These are phyloP conservation scores for Rhodamnia rubescens DNA, from an alignment of 345 rosid species.

Conservation along the genomic window DNA sequence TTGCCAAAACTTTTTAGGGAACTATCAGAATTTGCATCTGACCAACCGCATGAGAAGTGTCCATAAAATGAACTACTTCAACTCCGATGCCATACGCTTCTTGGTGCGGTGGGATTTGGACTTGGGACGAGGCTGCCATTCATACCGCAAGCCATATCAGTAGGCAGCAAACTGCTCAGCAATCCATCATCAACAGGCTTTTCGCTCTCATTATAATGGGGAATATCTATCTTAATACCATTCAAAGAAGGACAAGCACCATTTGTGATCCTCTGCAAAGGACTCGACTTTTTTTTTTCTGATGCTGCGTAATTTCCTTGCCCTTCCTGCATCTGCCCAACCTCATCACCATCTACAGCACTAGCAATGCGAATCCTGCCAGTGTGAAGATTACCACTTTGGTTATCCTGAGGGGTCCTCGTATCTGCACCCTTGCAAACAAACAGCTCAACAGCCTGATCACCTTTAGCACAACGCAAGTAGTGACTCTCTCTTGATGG, in stretches of 20 bases:
- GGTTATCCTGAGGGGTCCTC: neutral
- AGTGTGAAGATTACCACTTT: neutral
- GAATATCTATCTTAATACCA: constrained; percentile 49
- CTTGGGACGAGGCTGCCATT: constrained; percentile 49
- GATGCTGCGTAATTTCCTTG: neutral
- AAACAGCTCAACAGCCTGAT: neutral
- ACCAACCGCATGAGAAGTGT: constrained; percentile 53
- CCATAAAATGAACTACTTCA: constrained; percentile 46
- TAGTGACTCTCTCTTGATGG: neutral
- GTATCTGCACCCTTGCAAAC: neutral
- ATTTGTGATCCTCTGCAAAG: constrained; percentile 17
- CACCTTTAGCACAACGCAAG: neutral
- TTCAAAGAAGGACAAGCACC: constrained; percentile 20
- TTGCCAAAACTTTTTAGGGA: constrained; percentile 49
- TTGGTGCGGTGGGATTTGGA: constrained; percentile 81
- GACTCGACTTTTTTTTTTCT: neutral
- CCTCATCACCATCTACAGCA: constrained; percentile 10
- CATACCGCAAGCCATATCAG: constrained; percentile 20
- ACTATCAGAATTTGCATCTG: constrained; percentile 51
- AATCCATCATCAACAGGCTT: constrained; percentile 16
- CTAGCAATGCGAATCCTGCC: constrained; percentile 14
- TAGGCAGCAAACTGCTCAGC: constrained; percentile 24
- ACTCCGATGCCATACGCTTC: constrained; percentile 67
- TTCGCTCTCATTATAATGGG: constrained; percentile 27
- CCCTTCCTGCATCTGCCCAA: neutral